Conservation (phyloP, 2,329 filamentous ascomycete genomes). For the Colletotrichum graminicola region DNA sequence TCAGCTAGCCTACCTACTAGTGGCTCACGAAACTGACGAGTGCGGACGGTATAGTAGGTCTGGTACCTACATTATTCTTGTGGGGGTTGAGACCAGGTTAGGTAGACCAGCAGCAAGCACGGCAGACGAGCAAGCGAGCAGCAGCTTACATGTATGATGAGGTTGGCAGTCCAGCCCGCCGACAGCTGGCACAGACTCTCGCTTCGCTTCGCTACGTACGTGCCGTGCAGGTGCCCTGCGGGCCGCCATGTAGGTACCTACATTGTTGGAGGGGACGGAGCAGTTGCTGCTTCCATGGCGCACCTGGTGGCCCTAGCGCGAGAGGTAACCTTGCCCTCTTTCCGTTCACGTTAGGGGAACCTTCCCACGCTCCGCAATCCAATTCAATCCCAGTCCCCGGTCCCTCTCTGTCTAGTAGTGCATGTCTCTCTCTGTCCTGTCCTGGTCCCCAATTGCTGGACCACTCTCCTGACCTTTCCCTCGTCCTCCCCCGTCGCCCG, state of each 20-base stretch:
- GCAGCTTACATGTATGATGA: background rate
- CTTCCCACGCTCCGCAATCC: conserved; percentile 39
- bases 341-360: conserved; percentile 40
- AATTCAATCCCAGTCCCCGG: background rate
- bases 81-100: background rate
- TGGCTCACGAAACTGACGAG: no score
- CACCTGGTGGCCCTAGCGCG: conserved; percentile 34
- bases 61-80: background rate
- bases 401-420: conserved; percentile 3
- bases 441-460: conserved; percentile 14
- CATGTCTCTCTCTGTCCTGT: background rate
- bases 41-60: no score
- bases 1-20: no score
- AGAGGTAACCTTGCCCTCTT: conserved; percentile 36
- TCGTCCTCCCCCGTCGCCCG: conserved; percentile 31
- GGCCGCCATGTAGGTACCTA: conserved; percentile 2
- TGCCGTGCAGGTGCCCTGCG: conserved; percentile 6
- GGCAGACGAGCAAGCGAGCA: background rate
- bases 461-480: conserved; percentile 22
- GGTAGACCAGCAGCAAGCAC: conserved; percentile 1
- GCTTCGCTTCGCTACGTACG: conserved; percentile 9
- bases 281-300: conserved; percentile 33
- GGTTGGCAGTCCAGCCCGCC: background rate
- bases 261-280: background rate
- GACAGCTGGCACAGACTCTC: conserved; percentile 20